Evolutionary conservation across 495 filamentous ascomycete genomes (phyloP), one percentile per base, ranked within the genome.

Genomic region (Neohortaea acidophila): DNA sequence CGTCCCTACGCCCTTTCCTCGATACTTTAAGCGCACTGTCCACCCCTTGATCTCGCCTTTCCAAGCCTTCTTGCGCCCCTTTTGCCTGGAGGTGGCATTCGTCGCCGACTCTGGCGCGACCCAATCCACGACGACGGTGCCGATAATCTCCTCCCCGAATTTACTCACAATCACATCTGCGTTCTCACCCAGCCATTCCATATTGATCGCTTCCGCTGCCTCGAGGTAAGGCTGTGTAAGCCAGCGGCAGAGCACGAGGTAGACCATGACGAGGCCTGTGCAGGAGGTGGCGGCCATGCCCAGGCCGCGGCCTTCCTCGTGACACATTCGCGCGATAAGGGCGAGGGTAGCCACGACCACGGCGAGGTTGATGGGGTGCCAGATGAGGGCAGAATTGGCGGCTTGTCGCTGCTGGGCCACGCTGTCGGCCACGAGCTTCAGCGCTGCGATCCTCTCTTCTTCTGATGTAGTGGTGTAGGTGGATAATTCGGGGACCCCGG

Each of bases 21-120:
- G 65, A 53, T 81, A 86, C 45, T 56, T 61, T 42, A 72, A 43
- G 52, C 67, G 64, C 0, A 84, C 78, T 2, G 82, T 81, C 80
- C 82, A 86, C 0, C 78, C 82, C 17, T 77, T 63, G 32, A 87
- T 74, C 13, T 80, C 57, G 3, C 55, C 58, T 18, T 41, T 45
- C 33, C 55, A 41, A 64, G 68, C 36, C 43, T 47, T 41, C 51
- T 41, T 47, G 29, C 53, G 22, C n/a, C n/a, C n/a, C 33, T 48
- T 48, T 57, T 54, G 20, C 63, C 70, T 8, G 61, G 70, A 41
- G n/a, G n/a, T n/a, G n/a, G n/a, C n/a, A n/a, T n/a, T n/a, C n/a
- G n/a, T n/a, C n/a, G n/a, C n/a, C n/a, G n/a, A n/a, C 35, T 63
- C 57, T 21, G 53, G 55, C 13, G 40, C 47, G 1, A 58, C 50